phyloP scores from a whole-genome alignment of 139 green algal species.

The Mesotaenium endlicherianum region DNA sequence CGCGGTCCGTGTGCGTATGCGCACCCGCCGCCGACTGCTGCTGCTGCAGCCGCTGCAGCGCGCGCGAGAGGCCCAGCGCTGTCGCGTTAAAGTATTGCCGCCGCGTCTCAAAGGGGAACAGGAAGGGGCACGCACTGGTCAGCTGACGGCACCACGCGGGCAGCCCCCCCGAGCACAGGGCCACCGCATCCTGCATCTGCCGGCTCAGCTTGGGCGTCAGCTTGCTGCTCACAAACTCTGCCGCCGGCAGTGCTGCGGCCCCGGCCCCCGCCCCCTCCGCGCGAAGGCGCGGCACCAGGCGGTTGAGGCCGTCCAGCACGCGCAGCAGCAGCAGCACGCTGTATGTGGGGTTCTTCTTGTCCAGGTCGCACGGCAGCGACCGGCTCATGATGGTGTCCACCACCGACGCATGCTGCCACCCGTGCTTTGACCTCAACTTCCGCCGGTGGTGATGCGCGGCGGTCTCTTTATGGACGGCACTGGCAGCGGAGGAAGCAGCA shows the following conservation, averaged over 20 bases:
- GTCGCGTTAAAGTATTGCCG: slow-evolving; percentile 85
- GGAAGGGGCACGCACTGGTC: slow-evolving; percentile 62
- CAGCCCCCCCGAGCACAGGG: slow-evolving; percentile 79
- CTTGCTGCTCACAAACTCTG: slow-evolving; percentile 82
- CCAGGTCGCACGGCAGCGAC: slow-evolving; percentile 22
- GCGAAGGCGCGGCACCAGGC: slow-evolving; percentile 41
- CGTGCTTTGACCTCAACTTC: neutral
- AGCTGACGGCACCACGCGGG: slow-evolving; percentile 79
- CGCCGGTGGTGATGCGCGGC: neutral
- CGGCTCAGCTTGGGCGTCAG: slow-evolving; percentile 80
- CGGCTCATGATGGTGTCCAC: neutral
- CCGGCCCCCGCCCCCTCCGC: slow-evolving; percentile 16
- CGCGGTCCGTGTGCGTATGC: slow-evolving; percentile 13
- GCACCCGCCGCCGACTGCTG: slow-evolving; percentile 63
- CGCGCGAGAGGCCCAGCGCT: slow-evolving; percentile 79
- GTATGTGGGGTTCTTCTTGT: slow-evolving; percentile 27
- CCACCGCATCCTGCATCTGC: slow-evolving; percentile 86
- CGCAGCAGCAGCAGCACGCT: slow-evolving; percentile 68
- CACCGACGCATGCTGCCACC: slow-evolving; percentile 14
- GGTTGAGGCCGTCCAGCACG: slow-evolving; percentile 72
- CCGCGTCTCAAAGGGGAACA: slow-evolving; percentile 87
- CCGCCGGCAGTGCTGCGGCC: slow-evolving; percentile 27
- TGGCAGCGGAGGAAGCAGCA: neutral
- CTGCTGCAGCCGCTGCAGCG: slow-evolving; percentile 84
- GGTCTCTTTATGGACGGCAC: no score